A percentile compares a stretch with the other conserved stretches of the same genome.
phyloP scores from a whole-genome alignment of 139 green algal genomes.

The Astrephomene gubernaculifera region DNA sequence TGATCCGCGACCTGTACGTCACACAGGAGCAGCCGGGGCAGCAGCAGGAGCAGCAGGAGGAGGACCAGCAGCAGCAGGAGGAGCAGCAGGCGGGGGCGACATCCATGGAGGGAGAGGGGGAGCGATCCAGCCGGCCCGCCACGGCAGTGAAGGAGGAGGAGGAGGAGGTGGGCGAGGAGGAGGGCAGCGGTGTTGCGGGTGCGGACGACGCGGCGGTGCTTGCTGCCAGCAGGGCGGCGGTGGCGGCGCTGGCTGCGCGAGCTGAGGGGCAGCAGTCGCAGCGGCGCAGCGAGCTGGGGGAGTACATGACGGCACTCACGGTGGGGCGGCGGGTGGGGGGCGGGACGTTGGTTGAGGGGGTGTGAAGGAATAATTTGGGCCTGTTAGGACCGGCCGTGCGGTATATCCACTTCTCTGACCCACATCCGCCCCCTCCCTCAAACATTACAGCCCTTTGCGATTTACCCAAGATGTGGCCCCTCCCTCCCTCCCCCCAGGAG shows the following conservation, averaged over 20 bases:
- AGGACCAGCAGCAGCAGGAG: not conserved
- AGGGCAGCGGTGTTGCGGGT: too few species aligned
- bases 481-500: not conserved
- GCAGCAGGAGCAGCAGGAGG: not conserved
- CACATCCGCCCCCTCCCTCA: too few species aligned
- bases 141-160: slow-evolving; percentile 15
- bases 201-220: not conserved
- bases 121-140: not conserved
- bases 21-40: not conserved
- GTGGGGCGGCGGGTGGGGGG: not conserved
- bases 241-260: slow-evolving; percentile 2
- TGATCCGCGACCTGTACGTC: slow-evolving; percentile 38
- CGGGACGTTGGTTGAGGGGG: not conserved
- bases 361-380: too few species aligned
- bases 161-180: not conserved
- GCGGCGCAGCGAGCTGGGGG: slow-evolving; percentile 46
- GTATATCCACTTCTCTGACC: too few species aligned
- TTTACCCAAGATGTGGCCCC: not conserved
- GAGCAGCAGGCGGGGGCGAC: not conserved
- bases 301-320: slow-evolving; percentile 44
- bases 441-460: too few species aligned
- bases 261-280: not conserved
- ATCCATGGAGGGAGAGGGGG: not conserved
- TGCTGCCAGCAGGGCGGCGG: slow-evolving; percentile 14
- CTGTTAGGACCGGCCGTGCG: too few species aligned